These are phyloP conservation scores for Diaporthe nobilis DNA, from an alignment of 2,329 filamentous ascomycete species.

Conservation along the genomic window DNA sequence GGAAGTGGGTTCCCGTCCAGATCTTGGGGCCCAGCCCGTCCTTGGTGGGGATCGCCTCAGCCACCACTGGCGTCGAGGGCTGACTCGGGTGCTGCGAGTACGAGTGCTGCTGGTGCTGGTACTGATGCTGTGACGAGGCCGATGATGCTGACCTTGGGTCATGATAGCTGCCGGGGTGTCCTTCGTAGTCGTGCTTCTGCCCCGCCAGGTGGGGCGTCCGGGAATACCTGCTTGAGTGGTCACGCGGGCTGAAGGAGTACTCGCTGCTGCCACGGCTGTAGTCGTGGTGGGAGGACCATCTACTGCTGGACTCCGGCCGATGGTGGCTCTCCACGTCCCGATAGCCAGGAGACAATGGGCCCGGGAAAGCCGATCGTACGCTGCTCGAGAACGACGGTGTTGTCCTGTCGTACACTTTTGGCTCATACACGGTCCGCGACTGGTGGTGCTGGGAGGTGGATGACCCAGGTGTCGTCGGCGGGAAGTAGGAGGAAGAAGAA, in stretches of 20 bases:
- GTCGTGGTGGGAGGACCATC: constrained; percentile 59
- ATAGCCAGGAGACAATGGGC: constrained; percentile 61
- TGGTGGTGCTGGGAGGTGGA: constrained; percentile 51
- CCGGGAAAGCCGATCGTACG: constrained; percentile 54
- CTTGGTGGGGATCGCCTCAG: constrained; percentile 65
- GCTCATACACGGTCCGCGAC: constrained; percentile 62
- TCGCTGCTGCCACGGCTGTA: constrained; percentile 54
- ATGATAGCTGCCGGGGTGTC: constrained; percentile 35
- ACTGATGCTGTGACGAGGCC: constrained; percentile 30
- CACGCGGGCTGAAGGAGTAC: constrained; percentile 61
- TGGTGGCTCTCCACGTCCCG: constrained; percentile 54
- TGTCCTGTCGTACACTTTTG: constrained; percentile 59
- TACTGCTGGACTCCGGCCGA: constrained; percentile 52
- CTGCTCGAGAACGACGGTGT: constrained; percentile 52
- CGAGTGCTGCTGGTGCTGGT: constrained; percentile 36
- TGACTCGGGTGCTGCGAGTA: constrained; percentile 47
- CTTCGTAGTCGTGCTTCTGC: constrained; percentile 51
- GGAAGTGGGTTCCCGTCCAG: constrained; percentile 77
- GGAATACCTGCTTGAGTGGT: constrained; percentile 44
- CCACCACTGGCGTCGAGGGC: constrained; percentile 49
- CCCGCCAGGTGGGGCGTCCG: constrained; percentile 52
- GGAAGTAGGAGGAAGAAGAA: constrained; percentile 64
- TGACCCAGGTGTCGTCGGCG: constrained; percentile 54
- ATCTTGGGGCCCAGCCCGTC: constrained; percentile 77
- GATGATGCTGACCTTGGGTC: constrained; percentile 27